These are phyloP conservation scores for Aspergillus saccharolyticus DNA, from an alignment of 495 filamentous ascomycete species.

Conservation along the genomic window DNA sequence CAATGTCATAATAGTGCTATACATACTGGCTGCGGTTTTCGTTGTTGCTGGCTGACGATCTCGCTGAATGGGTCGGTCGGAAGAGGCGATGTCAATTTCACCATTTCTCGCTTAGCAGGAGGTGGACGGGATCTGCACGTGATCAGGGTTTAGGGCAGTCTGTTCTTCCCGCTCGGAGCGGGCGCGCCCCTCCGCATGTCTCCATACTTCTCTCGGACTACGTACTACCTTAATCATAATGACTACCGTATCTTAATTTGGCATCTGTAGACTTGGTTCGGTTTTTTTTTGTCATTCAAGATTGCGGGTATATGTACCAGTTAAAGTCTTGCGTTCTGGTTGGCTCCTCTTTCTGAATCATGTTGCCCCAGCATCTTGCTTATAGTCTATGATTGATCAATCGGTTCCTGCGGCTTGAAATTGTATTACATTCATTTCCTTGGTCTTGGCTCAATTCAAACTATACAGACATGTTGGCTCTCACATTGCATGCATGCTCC, in stretches of 20 bases:
- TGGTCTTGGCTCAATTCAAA: too few species aligned
- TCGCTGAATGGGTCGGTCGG: constrained; percentile 37
- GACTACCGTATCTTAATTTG: background rate
- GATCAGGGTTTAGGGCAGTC: constrained; percentile 8
- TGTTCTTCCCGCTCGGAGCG: background rate
- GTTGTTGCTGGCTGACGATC: constrained; percentile 46
- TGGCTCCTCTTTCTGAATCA: background rate
- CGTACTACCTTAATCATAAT: too few species aligned
- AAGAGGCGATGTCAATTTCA: constrained; percentile 44
- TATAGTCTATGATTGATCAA: too few species aligned
- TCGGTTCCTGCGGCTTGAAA: too few species aligned
- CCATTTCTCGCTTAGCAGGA: constrained; percentile 45
- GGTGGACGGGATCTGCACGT: constrained; percentile 24
- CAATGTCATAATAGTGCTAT: constrained; percentile 9
- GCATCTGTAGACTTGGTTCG: background rate
- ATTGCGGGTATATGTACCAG: background rate
- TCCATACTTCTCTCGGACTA: background rate
- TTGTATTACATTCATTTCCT: too few species aligned
- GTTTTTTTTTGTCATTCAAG: background rate
- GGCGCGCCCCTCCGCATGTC: background rate
- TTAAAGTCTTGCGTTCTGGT: background rate
- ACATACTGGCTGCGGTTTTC: constrained; percentile 59
- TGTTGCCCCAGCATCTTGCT: too few species aligned
- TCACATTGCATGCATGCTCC: background rate
- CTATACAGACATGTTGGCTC: background rate